Percentiles rank a stretch among this genome's conserved stretches.
Evolutionary conservation across 2,329 filamentous ascomycete genomes (phyloP).

Genomic region (Chrysosporium keratinophilum): DNA sequence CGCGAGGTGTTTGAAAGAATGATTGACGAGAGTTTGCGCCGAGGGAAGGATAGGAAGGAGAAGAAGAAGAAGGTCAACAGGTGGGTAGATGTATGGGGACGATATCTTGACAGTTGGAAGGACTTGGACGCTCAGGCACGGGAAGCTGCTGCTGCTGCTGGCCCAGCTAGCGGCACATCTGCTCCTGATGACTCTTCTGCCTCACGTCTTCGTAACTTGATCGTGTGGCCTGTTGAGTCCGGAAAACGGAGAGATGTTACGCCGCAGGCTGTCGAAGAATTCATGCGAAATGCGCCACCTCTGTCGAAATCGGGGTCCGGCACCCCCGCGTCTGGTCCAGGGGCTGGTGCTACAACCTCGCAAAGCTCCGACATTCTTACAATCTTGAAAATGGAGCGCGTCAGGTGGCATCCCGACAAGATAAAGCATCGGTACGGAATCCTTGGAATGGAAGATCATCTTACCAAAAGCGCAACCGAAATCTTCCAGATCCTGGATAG

Average conservation of each 20-base stretch:
- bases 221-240: constrained; percentile 65
- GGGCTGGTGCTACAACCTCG: constrained; percentile 14
- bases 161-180: constrained; percentile 8
- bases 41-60: constrained; percentile 54
- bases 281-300: constrained; percentile 51
- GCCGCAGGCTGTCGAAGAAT: constrained; percentile 54
- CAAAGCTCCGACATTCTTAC: constrained; percentile 32
- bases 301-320: not conserved
- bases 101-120: constrained; percentile 57
- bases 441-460: constrained; percentile 55
- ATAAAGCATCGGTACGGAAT: constrained; percentile 79
- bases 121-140: constrained; percentile 27
- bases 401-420: constrained; percentile 97
- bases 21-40: constrained; percentile 58
- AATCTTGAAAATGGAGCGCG: constrained; percentile 68
- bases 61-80: constrained; percentile 33
- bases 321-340: not conserved
- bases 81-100: constrained; percentile 53
- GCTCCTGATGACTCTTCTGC: constrained; percentile 9
- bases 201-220: constrained; percentile 32
- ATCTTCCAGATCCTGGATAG: constrained; percentile 85
- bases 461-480: constrained; percentile 71
- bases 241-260: constrained; percentile 49
- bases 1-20: constrained; percentile 45
- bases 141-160: constrained; percentile 10